Evolutionary conservation across 2,329 filamentous ascomycete species (phyloP).

Genomic region (Microdochium bolleyi): DNA sequence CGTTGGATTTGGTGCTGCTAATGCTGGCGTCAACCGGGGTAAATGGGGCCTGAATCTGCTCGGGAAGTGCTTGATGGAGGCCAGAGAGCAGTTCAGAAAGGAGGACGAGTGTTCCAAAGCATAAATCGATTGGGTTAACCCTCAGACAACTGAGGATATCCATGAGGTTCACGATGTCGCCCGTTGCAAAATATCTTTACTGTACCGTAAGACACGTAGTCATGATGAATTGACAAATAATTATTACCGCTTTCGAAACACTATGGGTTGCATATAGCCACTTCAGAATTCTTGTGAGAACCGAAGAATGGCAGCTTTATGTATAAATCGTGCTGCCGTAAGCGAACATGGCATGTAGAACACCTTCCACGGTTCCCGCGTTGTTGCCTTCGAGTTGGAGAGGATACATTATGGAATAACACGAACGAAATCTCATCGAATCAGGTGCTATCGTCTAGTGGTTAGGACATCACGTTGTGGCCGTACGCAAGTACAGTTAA

Average conservation of each 20-base stretch:
- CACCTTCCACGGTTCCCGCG: background rate
- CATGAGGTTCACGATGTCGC: background rate
- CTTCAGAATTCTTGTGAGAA: too few relatives aligned
- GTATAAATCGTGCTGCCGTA: too few relatives aligned
- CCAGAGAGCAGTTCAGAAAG: conserved; percentile 41
- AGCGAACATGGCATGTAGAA: too few relatives aligned
- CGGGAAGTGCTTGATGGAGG: conserved; percentile 53
- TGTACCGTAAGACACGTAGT: too few relatives aligned
- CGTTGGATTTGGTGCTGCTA: conserved; percentile 46
- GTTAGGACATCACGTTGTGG: conserved; percentile 1
- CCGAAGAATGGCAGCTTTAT: too few relatives aligned
- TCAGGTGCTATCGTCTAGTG: conserved; percentile 1
- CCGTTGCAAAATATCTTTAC: too few relatives aligned
- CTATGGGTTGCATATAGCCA: too few relatives aligned
- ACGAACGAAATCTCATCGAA: background rate
- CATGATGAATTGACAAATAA: too few relatives aligned
- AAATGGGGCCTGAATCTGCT: conserved; percentile 59
- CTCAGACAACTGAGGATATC: background rate
- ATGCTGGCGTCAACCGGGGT: conserved; percentile 36
- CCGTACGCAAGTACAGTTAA: background rate
- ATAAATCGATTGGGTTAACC: background rate
- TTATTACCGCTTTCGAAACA: too few relatives aligned
- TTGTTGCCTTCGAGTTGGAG: background rate
- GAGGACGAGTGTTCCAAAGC: conserved; percentile 16
- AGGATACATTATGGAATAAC: conserved; percentile 4